These are phyloP conservation scores for Williopsis jadinii DNA, from an alignment of 1,139 yeast genomes.

Conservation along the genomic window DNA sequence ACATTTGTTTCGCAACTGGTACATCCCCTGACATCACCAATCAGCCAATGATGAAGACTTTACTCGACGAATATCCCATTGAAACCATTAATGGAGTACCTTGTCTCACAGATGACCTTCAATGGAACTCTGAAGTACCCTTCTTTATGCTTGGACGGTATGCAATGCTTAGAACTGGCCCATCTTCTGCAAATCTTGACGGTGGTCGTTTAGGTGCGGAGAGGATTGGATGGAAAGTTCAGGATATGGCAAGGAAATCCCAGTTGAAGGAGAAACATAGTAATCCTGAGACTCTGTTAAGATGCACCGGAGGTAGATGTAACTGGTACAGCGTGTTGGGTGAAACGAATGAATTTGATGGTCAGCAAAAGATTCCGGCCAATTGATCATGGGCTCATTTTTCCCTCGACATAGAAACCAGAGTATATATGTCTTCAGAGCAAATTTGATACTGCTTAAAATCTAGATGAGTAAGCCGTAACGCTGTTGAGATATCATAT, in stretches of 20 bases:
- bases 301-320: slow-evolving; percentile 5
- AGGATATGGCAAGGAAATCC: slow-evolving; percentile 5
- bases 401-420: no score
- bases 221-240: slow-evolving; percentile 27
- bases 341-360: not conserved
- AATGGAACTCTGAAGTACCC: slow-evolving; percentile 36
- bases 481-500: no score
- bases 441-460: no score
- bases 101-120: slow-evolving; percentile 38
- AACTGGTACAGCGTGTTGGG: slow-evolving; percentile 5
- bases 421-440: no score
- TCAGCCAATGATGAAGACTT: slow-evolving; percentile 25
- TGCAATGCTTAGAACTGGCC: slow-evolving; percentile 39
- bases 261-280: not conserved
- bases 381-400: no score
- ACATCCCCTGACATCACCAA: slow-evolving; percentile 29
- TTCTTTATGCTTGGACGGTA: slow-evolving; percentile 39
- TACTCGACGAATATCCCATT: slow-evolving; percentile 26
- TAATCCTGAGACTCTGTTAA: slow-evolving; percentile 1
- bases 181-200: slow-evolving; percentile 43
- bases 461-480: no score
- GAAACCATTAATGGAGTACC: slow-evolving; percentile 34
- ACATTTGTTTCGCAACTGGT: slow-evolving; percentile 41
- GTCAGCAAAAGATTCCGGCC: no score
- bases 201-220: slow-evolving; percentile 45